Evolutionary conservation across 306 rosid genomes (phyloP).

Genomic region (Prunus davidiana): DNA sequence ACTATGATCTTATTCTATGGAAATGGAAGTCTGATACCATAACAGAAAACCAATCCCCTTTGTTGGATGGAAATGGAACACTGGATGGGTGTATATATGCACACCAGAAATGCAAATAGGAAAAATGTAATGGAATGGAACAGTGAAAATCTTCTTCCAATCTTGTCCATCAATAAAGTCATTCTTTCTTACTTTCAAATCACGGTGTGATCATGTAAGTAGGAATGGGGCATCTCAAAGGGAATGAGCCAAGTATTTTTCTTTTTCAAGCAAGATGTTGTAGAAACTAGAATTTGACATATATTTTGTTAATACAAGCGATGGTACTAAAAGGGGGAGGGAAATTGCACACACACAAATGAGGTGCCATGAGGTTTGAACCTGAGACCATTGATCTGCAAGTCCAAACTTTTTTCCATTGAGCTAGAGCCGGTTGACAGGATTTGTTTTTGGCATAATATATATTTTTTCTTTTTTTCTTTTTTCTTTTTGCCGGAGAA

Average conservation of each 20-base stretch:
- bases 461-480: too few relatives aligned
- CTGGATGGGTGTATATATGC: background rate
- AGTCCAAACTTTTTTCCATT: fast-evolving
- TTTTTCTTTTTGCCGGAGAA: too few relatives aligned
- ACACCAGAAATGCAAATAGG: background rate
- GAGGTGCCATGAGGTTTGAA: fast-evolving
- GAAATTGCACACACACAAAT: fast-evolving
- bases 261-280: too few relatives aligned
- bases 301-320: too few relatives aligned
- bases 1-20: background rate
- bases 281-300: too few relatives aligned
- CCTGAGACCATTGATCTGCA: fast-evolving
- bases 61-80: background rate
- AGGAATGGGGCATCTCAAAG: too few relatives aligned
- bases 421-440: too few relatives aligned
- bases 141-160: background rate
- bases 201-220: too few relatives aligned
- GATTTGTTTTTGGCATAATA: too few relatives aligned
- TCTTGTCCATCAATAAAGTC: background rate
- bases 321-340: too few relatives aligned
- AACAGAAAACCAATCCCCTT: background rate
- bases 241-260: too few relatives aligned
- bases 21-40: background rate
- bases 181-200: too few relatives aligned
- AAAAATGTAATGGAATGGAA: background rate